Base-by-base conservation (phyloP, 805 yeast genomes). In the Yamadazyma philogaea region DNA sequence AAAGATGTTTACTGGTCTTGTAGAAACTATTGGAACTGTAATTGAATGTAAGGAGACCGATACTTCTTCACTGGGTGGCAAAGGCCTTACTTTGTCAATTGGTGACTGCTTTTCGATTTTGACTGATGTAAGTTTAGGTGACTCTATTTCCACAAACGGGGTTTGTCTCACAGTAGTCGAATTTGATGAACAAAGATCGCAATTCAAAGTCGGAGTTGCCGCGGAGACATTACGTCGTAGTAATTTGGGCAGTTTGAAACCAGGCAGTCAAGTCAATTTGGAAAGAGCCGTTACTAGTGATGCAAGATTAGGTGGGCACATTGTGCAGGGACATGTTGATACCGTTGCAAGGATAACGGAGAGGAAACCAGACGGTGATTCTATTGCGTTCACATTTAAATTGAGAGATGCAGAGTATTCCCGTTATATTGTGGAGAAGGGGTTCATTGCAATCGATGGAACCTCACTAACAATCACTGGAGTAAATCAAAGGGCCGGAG, bases 251-350 rank as follows among this genome's bases (percentile, higher is more conserved):
- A 63, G 63, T 7, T 74, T 91, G 60, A 57, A 52, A 17, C 37
- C 44, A 2, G 90, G 87, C 1, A 60, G 76, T 15, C 74, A 72
- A 45, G 96, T 93, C 16, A 91, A 93, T 59, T 70, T 91, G 47
- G 99, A 93, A 62, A 74, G 99, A 45, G 99, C 99, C 0, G 88
- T 93, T 24, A 71, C 81, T 70, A 80, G 81, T 11, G 87, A 86
- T 40, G 87, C 81, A 6, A 72, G 99, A 49, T 79, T 90, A 55
- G 99, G 99, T 18, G 99, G 99, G 0, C 99, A 93, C 63, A 79
- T 91, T 49, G 99, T 93, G 2, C 99, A 93, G 56, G 99, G 99
- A 5, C 99, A 93, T 66, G 88, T 93, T 21, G 99, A 93, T 60
- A 87, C 96, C 0, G 74, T 83, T 27, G 96, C 96, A 2, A 62